Evolutionary conservation across 331 rosid species (phyloP).

Genomic region (Spiraea crenata): DNA sequence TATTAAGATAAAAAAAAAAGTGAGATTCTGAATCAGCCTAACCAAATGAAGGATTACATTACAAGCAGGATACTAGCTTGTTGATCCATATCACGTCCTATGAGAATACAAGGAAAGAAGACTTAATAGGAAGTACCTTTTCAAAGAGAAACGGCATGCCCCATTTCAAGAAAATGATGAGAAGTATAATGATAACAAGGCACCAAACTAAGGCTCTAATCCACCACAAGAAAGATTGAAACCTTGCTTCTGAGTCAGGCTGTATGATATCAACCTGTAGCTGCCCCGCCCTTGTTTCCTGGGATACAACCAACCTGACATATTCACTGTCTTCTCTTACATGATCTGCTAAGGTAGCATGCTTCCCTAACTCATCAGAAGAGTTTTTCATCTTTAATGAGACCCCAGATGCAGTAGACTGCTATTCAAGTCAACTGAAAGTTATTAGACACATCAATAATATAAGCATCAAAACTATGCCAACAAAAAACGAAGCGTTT

Average conservation of each 20-base stretch:
- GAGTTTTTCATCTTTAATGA: conserved; percentile 53
- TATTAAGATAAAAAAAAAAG: background rate
- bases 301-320: conserved; percentile 62
- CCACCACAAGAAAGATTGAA: conserved; percentile 63
- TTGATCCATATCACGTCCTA: background rate
- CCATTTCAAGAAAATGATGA: conserved; percentile 65
- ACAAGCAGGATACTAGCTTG: background rate
- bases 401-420: conserved; percentile 25
- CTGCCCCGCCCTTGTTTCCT: conserved; percentile 39
- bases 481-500: background rate
- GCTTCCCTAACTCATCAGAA: conserved; percentile 47
- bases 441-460: background rate
- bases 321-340: conserved; percentile 62
- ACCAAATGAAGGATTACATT: background rate
- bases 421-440: conserved; percentile 5
- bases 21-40: background rate
- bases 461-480: background rate
- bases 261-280: conserved; percentile 46
- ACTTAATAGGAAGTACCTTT: conserved; percentile 55
- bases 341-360: conserved; percentile 38
- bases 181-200: conserved; percentile 40
- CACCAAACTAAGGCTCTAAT: conserved; percentile 50
- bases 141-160: conserved; percentile 85
- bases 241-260: conserved; percentile 48
- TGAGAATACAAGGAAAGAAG: conserved; percentile 9